Evolutionary conservation across 2,329 filamentous ascomycete genomes (phyloP), one percentile per base, ranked within the genome.

Genomic region (Geoglossum cookeanum): DNA sequence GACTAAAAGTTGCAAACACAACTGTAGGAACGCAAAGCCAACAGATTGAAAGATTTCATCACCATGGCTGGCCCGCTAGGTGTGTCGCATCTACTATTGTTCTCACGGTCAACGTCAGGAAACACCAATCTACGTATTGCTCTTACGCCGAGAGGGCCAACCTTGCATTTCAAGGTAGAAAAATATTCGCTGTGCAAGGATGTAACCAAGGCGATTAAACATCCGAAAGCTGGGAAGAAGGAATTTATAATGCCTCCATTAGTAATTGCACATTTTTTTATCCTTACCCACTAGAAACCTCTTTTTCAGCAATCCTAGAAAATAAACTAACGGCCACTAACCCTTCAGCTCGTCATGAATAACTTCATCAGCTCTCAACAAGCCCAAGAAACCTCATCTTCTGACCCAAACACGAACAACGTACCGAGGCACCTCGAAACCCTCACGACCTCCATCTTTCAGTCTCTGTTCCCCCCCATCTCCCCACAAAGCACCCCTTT

Each of bases 171-270:
- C 70, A 78, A 90, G 59, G 87, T 98, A 52, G 88, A 97, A 67
- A 89, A 87, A 65, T 98, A 98, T 69, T 94, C 89, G 39, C 76
- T 98, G 2, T 87, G 85, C 71, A 95, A 92, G 69, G 92, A 98
- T 68, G 83, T 98, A 3, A 79, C 85, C 64, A 85, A 81, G 66
- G 82, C 87, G 13, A 81, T 94, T 72, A 88, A 85, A 69, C 85
- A 88, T 63, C 88, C 91, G 7, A 81, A 83, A 66, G 85, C 83
- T 53, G 84, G 84, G 53, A 87, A 85, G 61, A 91, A 91, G 68
- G 88, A 95, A 68, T 94, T 87, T 65, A 76, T 85, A 58, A 88
- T 83, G 48, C 83, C 92, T 5, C 92, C 92, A 60, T 72, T 97
- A 71, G 82, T 85, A 78, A 45, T 22, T 61, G 73, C 62, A 55